Base-by-base conservation (phyloP, 2,329 filamentous ascomycete genomes). In the Ophiostoma fasciatum region DNA sequence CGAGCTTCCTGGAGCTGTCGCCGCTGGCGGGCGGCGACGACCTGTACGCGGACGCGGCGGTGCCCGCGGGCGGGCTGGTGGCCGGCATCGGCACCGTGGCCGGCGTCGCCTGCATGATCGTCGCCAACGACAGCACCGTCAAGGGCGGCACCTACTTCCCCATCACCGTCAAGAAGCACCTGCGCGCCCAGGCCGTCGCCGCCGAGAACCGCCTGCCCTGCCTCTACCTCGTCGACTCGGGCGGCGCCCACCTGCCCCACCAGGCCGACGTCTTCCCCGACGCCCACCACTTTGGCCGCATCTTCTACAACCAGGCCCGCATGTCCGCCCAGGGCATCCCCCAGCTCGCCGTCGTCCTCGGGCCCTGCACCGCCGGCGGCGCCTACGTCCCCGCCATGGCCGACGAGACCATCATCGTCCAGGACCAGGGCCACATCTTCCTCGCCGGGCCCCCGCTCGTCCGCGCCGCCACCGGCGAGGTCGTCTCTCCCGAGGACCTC, bases 71-170 rank as follows among this genome's bases (percentile, higher is more conserved):
- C 19, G 88, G 85, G 7, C 90, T 98, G 46, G 84, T 98, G 40
- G 92, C 90, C 0, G 90, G 88, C 1, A 74, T 96, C 35, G 88
- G 88, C 4, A 79, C 81, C 2, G 82, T 98, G 19, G 81, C 90
- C 53, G 88, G 88, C 12, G 84, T 94, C 19, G 79, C 77, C 28
- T 96, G 88, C 56, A 79, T 94, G 62, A 82, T 96, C 48, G 82
- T 94, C 33, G 87, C 85, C 39, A 94, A 96, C 54, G 88, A 94
- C 55, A 92, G 83, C 61, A 94, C 88, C 14, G 88, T 96, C 51
- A 98, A 96, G 61, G 88, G 88, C 35, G 88, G 88, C 18, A 93
- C 88, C 2, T 98, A 98, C 60, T 96, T 88, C 53, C 88, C 88
- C 2, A 84, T 96, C 48, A 98, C 88, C 0, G 83, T 96, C 40